Evolutionary conservation across 768 basidiomycete species (phyloP), one percentile per base, ranked within the genome.

Genomic region (Tubosaeta brunneosetosa): DNA sequence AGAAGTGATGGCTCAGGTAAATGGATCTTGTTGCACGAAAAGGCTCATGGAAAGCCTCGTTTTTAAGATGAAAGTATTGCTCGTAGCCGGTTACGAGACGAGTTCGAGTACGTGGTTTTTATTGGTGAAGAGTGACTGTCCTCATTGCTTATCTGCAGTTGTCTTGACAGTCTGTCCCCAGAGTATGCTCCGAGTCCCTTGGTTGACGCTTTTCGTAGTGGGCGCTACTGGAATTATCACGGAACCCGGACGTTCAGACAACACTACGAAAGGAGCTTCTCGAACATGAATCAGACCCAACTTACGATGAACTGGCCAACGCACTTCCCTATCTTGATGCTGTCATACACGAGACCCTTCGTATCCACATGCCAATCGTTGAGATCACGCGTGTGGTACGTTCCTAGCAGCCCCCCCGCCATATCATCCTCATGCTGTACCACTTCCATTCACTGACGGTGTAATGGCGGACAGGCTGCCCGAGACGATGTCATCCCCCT

Each of bases 401-500:
- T 31, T 22, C 2, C n/a, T 4, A 12, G 11, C 12, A 3, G 19
- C 19, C 31, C 3, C 10, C 9, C 3, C 7, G 22, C 3, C 22
- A 3, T 2, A 22, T 3, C 22, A 3, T 22, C 3, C 22, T 22
- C 22, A 22, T 22, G 3, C 22, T 22, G 22, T 22, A 22, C 17
- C 25, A 22, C 14, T 17, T 9, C 7, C 2, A 37, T n/a, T 37
- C 16, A 37, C 7, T 6, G 4, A 17, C 5, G 5, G 9, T n/a
- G 9, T 3, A 31, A 19, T 14, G 6, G 6, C 2, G 17, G 19
- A 25, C 31, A 82, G 75, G 76, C 81, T 0, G 55, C 60, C 3
- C 67, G 76, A 54, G 84, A 86, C 59, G 80, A 84, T 51, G 61
- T 83, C 0, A 73, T 89, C 5, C 85, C 84, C 0, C 74, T 87